Evolutionary conservation across 106 monocot genomes (phyloP), one percentile per base, ranked within the genome.

Genomic region (Acorus gramineus): DNA sequence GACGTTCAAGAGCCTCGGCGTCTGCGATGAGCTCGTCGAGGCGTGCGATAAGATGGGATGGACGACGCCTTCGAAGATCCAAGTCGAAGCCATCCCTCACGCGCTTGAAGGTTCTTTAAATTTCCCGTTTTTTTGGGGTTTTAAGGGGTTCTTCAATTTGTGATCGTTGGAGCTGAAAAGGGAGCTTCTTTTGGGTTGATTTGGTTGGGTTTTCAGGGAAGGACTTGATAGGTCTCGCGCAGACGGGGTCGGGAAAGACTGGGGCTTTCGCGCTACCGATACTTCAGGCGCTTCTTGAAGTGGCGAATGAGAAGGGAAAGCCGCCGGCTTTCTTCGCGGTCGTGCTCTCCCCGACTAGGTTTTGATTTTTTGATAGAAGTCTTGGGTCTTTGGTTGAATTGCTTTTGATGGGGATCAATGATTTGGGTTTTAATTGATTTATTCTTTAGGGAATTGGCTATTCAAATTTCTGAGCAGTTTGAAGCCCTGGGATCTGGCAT

Each of bases 171-270:
- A 28, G 28, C 28, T 4, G 8, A 11, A 10, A 43, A 28, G 5
- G 5, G 56, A 28, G n/a, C 11, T 53, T 57, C 63, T 14, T 45
- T 69, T 59, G 49, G 61, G 48, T 7, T 73, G 56, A 4, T 53
- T 49, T 61, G 14, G 47, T 42, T 50, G 66, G 46, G 7, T 5
- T 60, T 6, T n/a, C 48, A 95, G 90, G 96, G 46, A 88, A 73
- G 70, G 96, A 98, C 68, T 55, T 98, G 11, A 98, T 98, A 70
- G 96, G 91, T 44, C 75, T 98, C 46, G 96, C 87, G 45, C 85
- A 91, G 44, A 96, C 96, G 3, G 96, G 96, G 4, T 91, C 96
- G 0, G 96, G 96, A 2, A 96, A 96, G 75, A 96, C 96, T 13
- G 96, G 85, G 14, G 96, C 96, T 48, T 96, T 96, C 67, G 96